Evolutionary conservation across 306 rosid species (phyloP), one percentile per base, ranked within the genome.

Genomic region (Fragaria vesca): DNA sequence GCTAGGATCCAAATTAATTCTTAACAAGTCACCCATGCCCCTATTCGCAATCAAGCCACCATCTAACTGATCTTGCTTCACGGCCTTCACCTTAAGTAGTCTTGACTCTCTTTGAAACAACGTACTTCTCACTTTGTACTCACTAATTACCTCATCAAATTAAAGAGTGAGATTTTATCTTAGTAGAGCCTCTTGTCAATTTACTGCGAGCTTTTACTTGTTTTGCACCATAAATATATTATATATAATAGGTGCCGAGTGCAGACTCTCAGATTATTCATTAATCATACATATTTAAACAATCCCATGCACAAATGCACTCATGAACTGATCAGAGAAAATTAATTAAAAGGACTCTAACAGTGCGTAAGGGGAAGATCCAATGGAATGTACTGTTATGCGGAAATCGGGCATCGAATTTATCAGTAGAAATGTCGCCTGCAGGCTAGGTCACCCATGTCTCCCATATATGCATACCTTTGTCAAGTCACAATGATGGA

Each of bases 401-500:
- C 47, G 32, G 60, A 75, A 61, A 73, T 73, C 71, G 46, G 46
- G 78, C 57, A 62, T 75, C 12, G 45, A 36, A 74, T 60, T 61
- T 12, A 62, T 13, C 67, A 28, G 68, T 30, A 62, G 20, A 4
- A 28, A 61, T 61, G 40, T 12, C 20, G 8, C 6, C 18, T 61
- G 38, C 40, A 61, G 0, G 20, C 43, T 40, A 40, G 43, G 43
- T 61, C 66, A 28, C 12, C 38, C 32, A 24, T 26, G 66, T 61
- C 66, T 28, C 38, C 12, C 66, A 57, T 9, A 57, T 57, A 2
- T 57, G 26, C 60, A 54, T 57, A 57, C 63, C 63, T 20, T 52
- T 52, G 30, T 11, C 21, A 57, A 57, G 63, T 57, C 10, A 2
- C 15, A 8, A 3, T 7, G 62, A 57, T 21, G 62, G 30, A 57